Evolutionary conservation across 1,284 basidiomycete species (phyloP), one percentile per base, ranked within the genome.

Genomic region (Rhodotorula glutinis): DNA sequence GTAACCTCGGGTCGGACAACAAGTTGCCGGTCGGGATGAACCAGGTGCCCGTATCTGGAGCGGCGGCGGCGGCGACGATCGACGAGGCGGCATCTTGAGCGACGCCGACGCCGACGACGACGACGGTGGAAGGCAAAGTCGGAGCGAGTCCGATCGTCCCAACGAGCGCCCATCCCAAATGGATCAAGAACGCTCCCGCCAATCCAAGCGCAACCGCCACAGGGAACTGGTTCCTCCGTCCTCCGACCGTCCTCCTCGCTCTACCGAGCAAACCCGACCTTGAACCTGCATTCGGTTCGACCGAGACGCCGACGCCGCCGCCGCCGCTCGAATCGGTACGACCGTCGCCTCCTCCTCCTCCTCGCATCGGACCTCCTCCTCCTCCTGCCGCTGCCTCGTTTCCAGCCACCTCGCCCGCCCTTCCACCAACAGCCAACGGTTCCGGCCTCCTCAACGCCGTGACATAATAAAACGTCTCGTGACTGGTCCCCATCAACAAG

Each of bases 111-210:
- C 23, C 14, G n/a, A 11, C 14, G 41, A 29, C 38, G 41, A 23
- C 41, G 54, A 16, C 9, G 53, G 53, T 4, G 33, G 3, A 5
- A 8, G n/a, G 40, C 23, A 40, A 23, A 30, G 29, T 29, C 17
- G 56, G 16, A 29, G 17, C 47, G 51, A 77, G 54, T 13, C 67
- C 72, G 49, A 76, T 57, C 27, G 76, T 70, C 9, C 76, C 76
- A 38, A 77, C 72, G 33, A 77, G 69, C 9, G 73, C 76, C 70
- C 74, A 77, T 10, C 69, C 72, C n/a, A 77, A 55, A 53, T 72
- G 70, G 40, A 76, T 49, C 38, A 74, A 30, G n/a, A 63, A 63
- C 16, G 71, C 57, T 33, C 70, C 62, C 11, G 49, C 51, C 30
- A 74, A 65, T 0, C 76, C 73, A 23, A 76, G 49, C 30, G 71